These are phyloP conservation scores for Candida boidinii DNA, from an alignment of 805 yeast genomes.

Conservation along the genomic window DNA sequence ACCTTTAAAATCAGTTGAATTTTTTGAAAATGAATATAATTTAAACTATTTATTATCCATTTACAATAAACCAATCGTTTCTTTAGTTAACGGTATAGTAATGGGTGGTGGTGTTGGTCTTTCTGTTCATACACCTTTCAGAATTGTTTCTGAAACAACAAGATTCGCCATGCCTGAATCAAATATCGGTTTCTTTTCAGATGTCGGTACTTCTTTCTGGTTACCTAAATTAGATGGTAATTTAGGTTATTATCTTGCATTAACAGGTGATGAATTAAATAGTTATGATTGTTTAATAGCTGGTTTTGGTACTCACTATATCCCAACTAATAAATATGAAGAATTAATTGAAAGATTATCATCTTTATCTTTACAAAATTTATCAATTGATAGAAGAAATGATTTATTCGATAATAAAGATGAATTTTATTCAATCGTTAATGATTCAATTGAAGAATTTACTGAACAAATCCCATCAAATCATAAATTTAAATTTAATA, in stretches of 20 bases:
- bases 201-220: conserved; percentile 90
- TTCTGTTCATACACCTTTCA: conserved; percentile 82
- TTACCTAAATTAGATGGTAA: conserved; percentile 75
- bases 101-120: conserved; percentile 99
- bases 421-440: conserved; percentile 49
- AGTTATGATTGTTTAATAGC: conserved; percentile 78
- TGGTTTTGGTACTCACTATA: conserved; percentile 89
- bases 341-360: conserved; percentile 60
- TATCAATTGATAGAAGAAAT: conserved; percentile 10
- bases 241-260: conserved; percentile 76
- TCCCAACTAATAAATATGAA: conserved; percentile 55
- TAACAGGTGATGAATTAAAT: conserved; percentile 71
- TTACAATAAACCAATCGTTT: conserved; percentile 80
- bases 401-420: conserved; percentile 14
- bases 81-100: conserved; percentile 83
- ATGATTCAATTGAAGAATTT: conserved; percentile 72
- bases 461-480: conserved; percentile 56
- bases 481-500: conserved; percentile 49
- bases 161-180: conserved; percentile 97
- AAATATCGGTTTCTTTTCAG: conserved; percentile 93
- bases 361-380: conserved; percentile 34
- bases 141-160: conserved; percentile 88
- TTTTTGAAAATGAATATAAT: conserved; percentile 75
- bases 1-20: conserved; percentile 42
- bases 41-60: conserved; percentile 73